Evolutionary conservation across 345 rosid species (phyloP).

Genomic region (Eucalyptus paniculata): DNA sequence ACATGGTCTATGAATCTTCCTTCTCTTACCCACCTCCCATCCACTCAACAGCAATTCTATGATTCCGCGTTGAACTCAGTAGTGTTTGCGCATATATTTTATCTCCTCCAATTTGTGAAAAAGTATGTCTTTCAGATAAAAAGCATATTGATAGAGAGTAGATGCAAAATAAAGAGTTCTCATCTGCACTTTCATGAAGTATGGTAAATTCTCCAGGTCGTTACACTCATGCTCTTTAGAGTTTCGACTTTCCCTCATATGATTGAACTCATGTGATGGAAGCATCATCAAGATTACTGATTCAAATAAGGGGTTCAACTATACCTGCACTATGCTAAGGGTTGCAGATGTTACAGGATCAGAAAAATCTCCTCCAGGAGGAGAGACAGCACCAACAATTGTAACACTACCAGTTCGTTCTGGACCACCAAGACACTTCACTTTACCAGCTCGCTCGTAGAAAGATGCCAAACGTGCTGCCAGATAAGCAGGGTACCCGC

Average conservation of each 20-base stretch:
- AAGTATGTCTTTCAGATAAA: background rate
- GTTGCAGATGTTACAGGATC: slow-evolving; percentile 99
- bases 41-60: background rate
- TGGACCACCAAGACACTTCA: slow-evolving; percentile 96
- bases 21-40: background rate
- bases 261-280: background rate
- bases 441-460: slow-evolving; percentile 99
- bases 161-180: background rate
- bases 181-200: background rate
- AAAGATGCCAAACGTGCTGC: slow-evolving; percentile 98
- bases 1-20: background rate
- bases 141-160: background rate
- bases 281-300: background rate
- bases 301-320: background rate
- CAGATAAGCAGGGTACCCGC: slow-evolving; percentile 99
- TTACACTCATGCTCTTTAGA: background rate
- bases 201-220: background rate
- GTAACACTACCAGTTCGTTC: slow-evolving; percentile 99
- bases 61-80: background rate
- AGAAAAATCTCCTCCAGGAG: slow-evolving; percentile 99
- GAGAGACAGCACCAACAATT: slow-evolving; percentile 99
- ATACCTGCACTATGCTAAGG: slow-evolving; percentile 98
- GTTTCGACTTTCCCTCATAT: background rate
- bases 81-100: background rate
- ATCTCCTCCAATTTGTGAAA: background rate